phyloP scores from a whole-genome alignment of 2,329 filamentous ascomycete species.

The Aspergillus quadrilineatus region DNA sequence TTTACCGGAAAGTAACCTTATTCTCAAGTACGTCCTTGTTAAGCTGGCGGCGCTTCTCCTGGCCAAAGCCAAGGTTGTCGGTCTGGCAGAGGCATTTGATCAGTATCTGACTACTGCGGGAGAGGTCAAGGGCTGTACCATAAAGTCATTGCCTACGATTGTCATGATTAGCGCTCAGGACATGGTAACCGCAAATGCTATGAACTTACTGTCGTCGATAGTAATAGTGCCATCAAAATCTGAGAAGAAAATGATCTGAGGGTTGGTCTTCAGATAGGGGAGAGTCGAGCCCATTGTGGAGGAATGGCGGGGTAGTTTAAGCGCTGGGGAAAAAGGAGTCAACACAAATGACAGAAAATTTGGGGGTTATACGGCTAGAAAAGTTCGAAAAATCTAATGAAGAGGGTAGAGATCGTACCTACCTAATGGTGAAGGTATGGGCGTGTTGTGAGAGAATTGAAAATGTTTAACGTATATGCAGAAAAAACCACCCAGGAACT shows the following conservation, averaged over 20 bases:
- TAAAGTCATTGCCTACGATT: constrained; percentile 60
- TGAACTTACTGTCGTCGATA: constrained; percentile 60
- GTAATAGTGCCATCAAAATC: constrained; percentile 98
- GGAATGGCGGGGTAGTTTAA: constrained; percentile 4
- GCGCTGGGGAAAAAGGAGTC: background rate
- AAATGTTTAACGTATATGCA: background rate
- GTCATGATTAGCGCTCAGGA: constrained; percentile 12
- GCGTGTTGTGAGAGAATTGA: background rate
- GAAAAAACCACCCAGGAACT: background rate
- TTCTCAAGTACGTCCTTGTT: constrained; percentile 76
- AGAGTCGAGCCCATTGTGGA: constrained; percentile 36
- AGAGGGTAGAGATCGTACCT: background rate
- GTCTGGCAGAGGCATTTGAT: constrained; percentile 57
- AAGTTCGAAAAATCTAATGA: background rate
- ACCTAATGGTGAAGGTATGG: background rate
- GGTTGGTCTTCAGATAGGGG: constrained; percentile 55
- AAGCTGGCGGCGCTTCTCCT: constrained; percentile 63
- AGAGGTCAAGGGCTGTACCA: constrained; percentile 43
- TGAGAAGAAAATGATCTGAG: constrained; percentile 96
- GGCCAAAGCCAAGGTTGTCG: constrained; percentile 85
- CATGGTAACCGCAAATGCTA: background rate
- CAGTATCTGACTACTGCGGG: constrained; percentile 43
- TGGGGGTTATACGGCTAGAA: background rate
- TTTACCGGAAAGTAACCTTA: constrained; percentile 67
- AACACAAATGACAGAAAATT: background rate